Conservation (phyloP, 176 grass and related monocot genomes). For the Aechmea fasciata region DNA sequence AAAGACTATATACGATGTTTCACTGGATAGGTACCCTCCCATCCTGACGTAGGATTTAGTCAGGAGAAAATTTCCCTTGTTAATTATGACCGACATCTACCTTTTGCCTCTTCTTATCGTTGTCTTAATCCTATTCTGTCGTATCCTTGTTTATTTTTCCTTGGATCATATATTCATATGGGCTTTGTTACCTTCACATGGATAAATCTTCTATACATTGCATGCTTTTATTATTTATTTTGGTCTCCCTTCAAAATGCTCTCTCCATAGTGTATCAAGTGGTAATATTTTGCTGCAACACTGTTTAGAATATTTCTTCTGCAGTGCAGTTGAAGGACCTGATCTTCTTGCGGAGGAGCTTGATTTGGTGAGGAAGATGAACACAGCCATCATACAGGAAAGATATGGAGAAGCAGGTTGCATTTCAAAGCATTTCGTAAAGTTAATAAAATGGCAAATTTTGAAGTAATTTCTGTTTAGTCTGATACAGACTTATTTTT, state of each 20-base stretch:
- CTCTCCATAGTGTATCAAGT: neutral
- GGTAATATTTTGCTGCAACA: neutral
- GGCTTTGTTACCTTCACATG: too few species aligned
- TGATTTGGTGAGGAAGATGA: constrained; percentile 10
- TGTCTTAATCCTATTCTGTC: too few species aligned
- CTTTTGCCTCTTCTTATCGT: too few species aligned
- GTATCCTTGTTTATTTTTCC: too few species aligned
- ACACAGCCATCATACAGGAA: constrained; percentile 6
- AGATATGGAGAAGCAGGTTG: constrained; percentile 10
- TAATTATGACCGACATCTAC: too few species aligned
- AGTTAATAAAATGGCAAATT: too few species aligned
- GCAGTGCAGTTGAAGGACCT: neutral
- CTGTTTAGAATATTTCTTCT: neutral
- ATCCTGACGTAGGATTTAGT: too few species aligned
- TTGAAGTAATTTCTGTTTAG: neutral
- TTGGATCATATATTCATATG: too few species aligned
- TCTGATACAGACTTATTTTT: neutral
- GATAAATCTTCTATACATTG: neutral
- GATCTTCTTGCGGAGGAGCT: constrained; percentile 6
- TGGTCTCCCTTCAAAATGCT: neutral
- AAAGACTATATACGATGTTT: constrained; percentile 7
- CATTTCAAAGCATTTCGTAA: too few species aligned
- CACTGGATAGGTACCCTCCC: neutral
- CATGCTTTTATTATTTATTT: neutral
- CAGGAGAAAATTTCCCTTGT: too few species aligned